Conservation (phyloP, 768 basidiomycete species). For the Naganishia friedmannii region DNA sequence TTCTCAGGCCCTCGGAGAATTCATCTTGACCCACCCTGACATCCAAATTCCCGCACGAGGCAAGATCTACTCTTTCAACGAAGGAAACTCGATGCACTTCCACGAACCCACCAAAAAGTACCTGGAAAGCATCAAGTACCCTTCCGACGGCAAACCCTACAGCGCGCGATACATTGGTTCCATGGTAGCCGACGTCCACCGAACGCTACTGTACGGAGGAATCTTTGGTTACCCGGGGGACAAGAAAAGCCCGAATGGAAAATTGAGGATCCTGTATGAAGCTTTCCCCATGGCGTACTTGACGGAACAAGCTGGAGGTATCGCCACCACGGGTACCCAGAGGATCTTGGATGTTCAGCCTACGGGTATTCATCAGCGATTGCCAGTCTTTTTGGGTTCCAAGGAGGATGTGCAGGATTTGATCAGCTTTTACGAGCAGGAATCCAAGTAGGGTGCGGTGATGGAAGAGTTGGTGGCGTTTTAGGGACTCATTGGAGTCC, state of each 20-base stretch:
- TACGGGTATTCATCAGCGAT: slow-evolving; percentile 82
- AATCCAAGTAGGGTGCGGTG: not conserved
- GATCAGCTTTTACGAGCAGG: slow-evolving; percentile 71
- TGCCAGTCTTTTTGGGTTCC: slow-evolving; percentile 88
- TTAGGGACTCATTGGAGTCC: not conserved
- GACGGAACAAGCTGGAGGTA: slow-evolving; percentile 90
- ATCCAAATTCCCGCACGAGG: slow-evolving; percentile 90
- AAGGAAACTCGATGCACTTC: slow-evolving; percentile 96
- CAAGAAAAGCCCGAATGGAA: slow-evolving; percentile 80
- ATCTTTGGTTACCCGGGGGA: slow-evolving; percentile 98
- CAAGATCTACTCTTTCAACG: slow-evolving; percentile 99
- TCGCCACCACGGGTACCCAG: slow-evolving; percentile 91
- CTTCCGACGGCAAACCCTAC: slow-evolving; percentile 55
- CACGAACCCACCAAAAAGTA: slow-evolving; percentile 77
- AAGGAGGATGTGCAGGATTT: slow-evolving; percentile 89
- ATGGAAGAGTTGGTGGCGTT: not conserved
- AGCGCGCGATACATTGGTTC: slow-evolving; percentile 75
- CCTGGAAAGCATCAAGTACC: slow-evolving; percentile 64
- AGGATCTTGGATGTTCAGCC: slow-evolving; percentile 89
- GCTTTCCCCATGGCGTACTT: slow-evolving; percentile 97
- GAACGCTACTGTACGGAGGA: slow-evolving; percentile 79
- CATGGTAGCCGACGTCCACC: slow-evolving; percentile 91
- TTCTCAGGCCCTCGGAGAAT: slow-evolving; percentile 74
- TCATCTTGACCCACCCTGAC: slow-evolving; percentile 96
- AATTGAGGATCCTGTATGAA: slow-evolving; percentile 90